These are phyloP conservation scores for Remersonia thermophila DNA, from an alignment of 2,329 filamentous ascomycete genomes.

Conservation along the genomic window DNA sequence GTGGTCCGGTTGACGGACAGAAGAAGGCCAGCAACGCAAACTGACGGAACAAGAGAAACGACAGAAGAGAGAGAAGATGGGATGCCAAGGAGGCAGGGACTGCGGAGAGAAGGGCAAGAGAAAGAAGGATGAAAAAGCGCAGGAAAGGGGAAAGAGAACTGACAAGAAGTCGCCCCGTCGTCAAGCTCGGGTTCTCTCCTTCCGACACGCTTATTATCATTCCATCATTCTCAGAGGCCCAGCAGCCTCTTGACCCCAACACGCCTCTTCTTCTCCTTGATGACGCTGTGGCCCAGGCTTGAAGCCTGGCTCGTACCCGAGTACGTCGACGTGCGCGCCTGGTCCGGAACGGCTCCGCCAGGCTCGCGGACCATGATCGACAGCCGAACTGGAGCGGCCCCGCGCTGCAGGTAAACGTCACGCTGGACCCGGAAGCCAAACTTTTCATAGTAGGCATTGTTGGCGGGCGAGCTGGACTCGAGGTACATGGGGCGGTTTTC, in stretches of 20 bases:
- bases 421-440: conserved; percentile 58
- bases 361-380: conserved; percentile 78
- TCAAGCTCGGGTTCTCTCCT: background rate
- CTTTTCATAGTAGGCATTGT: conserved; percentile 60
- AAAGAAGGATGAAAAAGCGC: conserved; percentile 1
- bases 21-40: too few relatives aligned
- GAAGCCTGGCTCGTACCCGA: background rate
- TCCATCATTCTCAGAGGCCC: background rate
- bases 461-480: conserved; percentile 59
- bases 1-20: conserved; percentile 8
- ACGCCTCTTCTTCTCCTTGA: conserved; percentile 3
- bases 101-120: background rate
- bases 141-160: conserved; percentile 1
- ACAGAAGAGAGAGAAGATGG: too few relatives aligned
- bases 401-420: conserved; percentile 50
- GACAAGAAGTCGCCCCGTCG: conserved; percentile 1
- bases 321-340: too few relatives aligned
- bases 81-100: too few relatives aligned
- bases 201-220: background rate
- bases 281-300: too few relatives aligned
- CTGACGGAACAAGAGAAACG: too few relatives aligned
- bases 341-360: too few relatives aligned
- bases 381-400: conserved; percentile 46
- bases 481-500: conserved; percentile 62
- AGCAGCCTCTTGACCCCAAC: conserved; percentile 1